Percentiles rank a stretch among this genome's conserved stretches.
These are phyloP conservation scores for Rhexocercosporidium sp. DNA, from an alignment of 2,329 filamentous ascomycete species.

Conservation along the genomic window DNA sequence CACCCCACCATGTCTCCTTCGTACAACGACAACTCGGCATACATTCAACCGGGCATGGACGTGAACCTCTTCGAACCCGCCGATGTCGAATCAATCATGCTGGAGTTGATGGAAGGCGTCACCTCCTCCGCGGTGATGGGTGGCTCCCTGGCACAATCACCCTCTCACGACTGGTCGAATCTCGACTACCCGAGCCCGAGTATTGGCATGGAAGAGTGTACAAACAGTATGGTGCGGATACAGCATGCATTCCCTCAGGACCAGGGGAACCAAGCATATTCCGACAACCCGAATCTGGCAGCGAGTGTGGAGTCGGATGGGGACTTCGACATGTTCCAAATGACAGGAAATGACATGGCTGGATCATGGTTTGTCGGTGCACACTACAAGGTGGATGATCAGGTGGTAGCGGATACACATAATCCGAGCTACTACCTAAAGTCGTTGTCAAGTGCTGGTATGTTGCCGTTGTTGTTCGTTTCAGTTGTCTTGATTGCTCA, in stretches of 20 bases:
- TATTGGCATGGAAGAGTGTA: slow-evolving; percentile 12
- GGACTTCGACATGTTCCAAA: background rate
- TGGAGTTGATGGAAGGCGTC: background rate
- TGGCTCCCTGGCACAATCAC: background rate
- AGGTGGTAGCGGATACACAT: background rate
- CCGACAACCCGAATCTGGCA: slow-evolving; percentile 3
- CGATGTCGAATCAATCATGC: background rate
- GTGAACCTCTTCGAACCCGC: background rate
- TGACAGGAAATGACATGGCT: background rate
- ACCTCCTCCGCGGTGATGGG: background rate
- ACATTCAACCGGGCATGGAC: background rate
- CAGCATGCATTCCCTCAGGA: background rate
- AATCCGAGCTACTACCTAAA: slow-evolving; percentile 1
- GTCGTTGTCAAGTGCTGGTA: slow-evolving; percentile 17
- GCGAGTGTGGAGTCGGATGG: background rate
- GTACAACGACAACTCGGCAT: background rate
- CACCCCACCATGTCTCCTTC: background rate
- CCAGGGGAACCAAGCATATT: slow-evolving; percentile 6
- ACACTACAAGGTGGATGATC: background rate
- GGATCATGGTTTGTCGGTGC: background rate
- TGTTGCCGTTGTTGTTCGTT: background rate
- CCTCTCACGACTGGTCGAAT: background rate
- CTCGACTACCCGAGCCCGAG: slow-evolving; percentile 1
- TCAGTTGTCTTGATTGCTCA: background rate
- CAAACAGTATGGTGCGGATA: slow-evolving; percentile 12